Evolutionary conservation across 2,329 filamentous ascomycete genomes (phyloP).

Genomic region (Lachnellula hyalina): DNA sequence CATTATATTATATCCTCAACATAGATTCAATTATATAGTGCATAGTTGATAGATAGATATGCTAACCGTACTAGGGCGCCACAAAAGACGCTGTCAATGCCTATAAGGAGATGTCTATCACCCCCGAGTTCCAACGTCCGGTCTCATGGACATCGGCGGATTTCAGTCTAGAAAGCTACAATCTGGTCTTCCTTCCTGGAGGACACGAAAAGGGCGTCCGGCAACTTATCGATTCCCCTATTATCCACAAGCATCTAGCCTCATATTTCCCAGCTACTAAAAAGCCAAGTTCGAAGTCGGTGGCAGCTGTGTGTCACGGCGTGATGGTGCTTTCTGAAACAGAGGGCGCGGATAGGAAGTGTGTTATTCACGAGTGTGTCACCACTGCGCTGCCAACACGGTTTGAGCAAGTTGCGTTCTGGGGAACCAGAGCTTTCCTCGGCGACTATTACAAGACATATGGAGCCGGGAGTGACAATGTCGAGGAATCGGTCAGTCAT

Average conservation of each 20-base stretch:
- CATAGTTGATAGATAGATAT: constrained; percentile 51
- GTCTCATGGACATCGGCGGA: constrained; percentile 39
- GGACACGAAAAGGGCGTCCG: constrained; percentile 48
- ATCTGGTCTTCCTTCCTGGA: constrained; percentile 46
- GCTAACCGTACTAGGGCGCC: constrained; percentile 42
- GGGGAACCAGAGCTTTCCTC: constrained; percentile 42
- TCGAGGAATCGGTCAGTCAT: constrained; percentile 40
- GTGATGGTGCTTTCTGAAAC: constrained; percentile 45
- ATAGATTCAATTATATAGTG: neutral
- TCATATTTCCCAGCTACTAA: constrained; percentile 44
- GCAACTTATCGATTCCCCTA: constrained; percentile 45
- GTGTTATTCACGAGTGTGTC: constrained; percentile 41
- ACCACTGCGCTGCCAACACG: constrained; percentile 45
- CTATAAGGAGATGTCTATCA: constrained; percentile 41
- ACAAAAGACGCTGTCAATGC: constrained; percentile 35
- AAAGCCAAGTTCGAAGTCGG: constrained; percentile 39
- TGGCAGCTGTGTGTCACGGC: constrained; percentile 49
- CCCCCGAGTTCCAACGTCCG: constrained; percentile 39
- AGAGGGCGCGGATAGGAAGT: constrained; percentile 37
- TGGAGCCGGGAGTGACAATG: constrained; percentile 44
- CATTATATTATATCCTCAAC: neutral
- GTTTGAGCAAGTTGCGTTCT: constrained; percentile 46
- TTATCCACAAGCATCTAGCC: constrained; percentile 40
- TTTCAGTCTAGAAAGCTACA: constrained; percentile 42
- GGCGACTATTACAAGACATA: constrained; percentile 55